phyloP scores from a whole-genome alignment of 164 flowering plant genomes.

The Akebia trifoliata region DNA sequence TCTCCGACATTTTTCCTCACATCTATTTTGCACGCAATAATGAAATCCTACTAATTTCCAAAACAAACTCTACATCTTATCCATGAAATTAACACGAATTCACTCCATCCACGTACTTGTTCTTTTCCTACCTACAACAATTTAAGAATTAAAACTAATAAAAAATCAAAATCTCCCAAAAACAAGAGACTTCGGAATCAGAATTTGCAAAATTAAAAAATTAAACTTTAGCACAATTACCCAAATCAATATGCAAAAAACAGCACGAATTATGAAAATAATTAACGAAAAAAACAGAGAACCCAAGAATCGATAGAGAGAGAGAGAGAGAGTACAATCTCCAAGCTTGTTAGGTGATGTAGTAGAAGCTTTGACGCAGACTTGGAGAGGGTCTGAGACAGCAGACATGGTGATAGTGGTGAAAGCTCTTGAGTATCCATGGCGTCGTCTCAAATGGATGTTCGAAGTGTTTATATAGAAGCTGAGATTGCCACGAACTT shows the following conservation, averaged over 20 bases:
- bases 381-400: conserved; percentile 48
- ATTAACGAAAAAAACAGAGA: not conserved
- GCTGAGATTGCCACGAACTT: not conserved
- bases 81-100: not conserved
- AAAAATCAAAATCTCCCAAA: not conserved
- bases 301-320: not conserved
- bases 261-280: not conserved
- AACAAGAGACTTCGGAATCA: not conserved
- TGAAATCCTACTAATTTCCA: not conserved
- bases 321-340: conserved; percentile 48
- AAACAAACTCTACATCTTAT: not conserved
- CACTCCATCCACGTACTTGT: too few species aligned
- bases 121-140: too few species aligned
- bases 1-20: not conserved
- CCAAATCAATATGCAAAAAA: not conserved
- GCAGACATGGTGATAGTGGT: conserved; percentile 34
- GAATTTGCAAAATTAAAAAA: not conserved
- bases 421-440: conserved; percentile 8
- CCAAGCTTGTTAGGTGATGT: conserved; percentile 75
- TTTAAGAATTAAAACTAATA: too few species aligned
- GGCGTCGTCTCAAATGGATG: not conserved
- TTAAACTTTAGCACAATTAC: not conserved
- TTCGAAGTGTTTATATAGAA: not conserved
- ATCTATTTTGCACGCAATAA: too few species aligned
- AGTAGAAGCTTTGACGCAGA: conserved; percentile 73